phyloP scores from a whole-genome alignment of 768 basidiomycete genomes.

The Punctularia strigosozonata region DNA sequence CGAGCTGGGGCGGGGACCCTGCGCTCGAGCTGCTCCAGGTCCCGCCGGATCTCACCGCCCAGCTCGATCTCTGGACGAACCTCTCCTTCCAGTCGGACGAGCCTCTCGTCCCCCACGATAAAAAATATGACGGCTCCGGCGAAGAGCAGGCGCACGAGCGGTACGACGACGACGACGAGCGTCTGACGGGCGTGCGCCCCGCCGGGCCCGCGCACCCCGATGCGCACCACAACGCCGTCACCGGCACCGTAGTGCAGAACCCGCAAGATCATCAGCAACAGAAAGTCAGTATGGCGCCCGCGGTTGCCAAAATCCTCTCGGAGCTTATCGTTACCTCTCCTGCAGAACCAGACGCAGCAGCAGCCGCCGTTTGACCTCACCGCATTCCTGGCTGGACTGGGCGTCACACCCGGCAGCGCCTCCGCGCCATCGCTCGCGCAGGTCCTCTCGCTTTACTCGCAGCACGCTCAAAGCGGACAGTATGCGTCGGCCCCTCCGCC shows the following conservation, averaged over 20 bases:
- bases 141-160: conserved; percentile 11
- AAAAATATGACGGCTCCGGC: conserved; percentile 16
- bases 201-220: conserved; percentile 33
- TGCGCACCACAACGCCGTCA: conserved; percentile 49
- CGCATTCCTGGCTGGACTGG: conserved; percentile 23
- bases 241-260: conserved; percentile 32
- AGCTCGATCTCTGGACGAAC: conserved; percentile 79
- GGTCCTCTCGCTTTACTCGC: conserved; percentile 48
- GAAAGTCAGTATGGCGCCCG: conserved; percentile 11
- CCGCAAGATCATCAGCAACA: too few species aligned
- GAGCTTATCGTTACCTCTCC: too few species aligned
- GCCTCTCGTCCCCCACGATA: conserved; percentile 27
- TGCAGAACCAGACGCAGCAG: too few species aligned
- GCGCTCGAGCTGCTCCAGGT: conserved; percentile 49
- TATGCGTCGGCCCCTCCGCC: conserved; percentile 8
- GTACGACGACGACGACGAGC: conserved; percentile 33
- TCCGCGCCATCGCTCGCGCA: conserved; percentile 54
- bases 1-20: conserved; percentile 19
- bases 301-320: neutral
- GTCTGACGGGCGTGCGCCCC: conserved; percentile 21
- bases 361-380: conserved; percentile 33
- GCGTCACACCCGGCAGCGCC: conserved; percentile 17
- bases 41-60: conserved; percentile 59
- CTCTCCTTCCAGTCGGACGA: conserved; percentile 73
- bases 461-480: conserved; percentile 5